Percentiles rank a stretch among this genome's conserved stretches.
Evolutionary conservation across 495 filamentous ascomycete species (phyloP).

Genomic region (Podospora didyma): DNA sequence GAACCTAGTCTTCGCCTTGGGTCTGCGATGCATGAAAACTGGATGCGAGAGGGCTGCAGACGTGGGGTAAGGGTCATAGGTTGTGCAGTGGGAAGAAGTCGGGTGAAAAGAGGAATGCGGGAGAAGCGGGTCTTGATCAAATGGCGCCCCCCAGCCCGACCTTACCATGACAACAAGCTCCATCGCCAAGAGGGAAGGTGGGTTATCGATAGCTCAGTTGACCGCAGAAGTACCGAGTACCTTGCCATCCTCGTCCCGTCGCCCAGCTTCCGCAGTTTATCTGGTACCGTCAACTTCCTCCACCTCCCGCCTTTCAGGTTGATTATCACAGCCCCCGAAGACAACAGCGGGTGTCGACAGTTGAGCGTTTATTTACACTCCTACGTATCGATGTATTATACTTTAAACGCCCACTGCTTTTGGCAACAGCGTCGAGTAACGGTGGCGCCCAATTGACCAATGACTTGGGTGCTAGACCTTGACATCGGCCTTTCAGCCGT

Average conservation of each 20-base stretch:
- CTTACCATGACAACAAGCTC: slow-evolving; percentile 26
- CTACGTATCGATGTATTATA: no score
- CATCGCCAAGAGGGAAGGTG: slow-evolving; percentile 16
- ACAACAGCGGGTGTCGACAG: no score
- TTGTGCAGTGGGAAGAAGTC: slow-evolving; percentile 27
- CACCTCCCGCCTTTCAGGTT: no score
- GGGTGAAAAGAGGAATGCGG: slow-evolving; percentile 29
- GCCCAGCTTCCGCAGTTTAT: neutral
- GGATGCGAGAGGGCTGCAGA: slow-evolving; percentile 33
- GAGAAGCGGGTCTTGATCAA: slow-evolving; percentile 28
- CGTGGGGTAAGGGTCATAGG: slow-evolving; percentile 22
- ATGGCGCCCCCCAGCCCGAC: slow-evolving; percentile 4
- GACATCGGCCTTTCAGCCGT: no score
- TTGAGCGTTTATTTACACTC: no score
- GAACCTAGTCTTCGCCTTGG: slow-evolving; percentile 19
- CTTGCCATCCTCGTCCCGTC: neutral
- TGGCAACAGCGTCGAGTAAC: no score
- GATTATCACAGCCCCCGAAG: no score
- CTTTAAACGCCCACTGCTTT: no score
- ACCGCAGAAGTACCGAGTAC: neutral
- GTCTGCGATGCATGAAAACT: slow-evolving; percentile 31
- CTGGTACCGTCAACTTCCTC: neutral
- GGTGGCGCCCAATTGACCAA: no score
- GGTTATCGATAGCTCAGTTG: neutral
- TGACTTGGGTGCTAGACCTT: no score